Base-by-base conservation (phyloP, 371 early-diverging fungal genomes). In the Lichtheimia ornata region DNA sequence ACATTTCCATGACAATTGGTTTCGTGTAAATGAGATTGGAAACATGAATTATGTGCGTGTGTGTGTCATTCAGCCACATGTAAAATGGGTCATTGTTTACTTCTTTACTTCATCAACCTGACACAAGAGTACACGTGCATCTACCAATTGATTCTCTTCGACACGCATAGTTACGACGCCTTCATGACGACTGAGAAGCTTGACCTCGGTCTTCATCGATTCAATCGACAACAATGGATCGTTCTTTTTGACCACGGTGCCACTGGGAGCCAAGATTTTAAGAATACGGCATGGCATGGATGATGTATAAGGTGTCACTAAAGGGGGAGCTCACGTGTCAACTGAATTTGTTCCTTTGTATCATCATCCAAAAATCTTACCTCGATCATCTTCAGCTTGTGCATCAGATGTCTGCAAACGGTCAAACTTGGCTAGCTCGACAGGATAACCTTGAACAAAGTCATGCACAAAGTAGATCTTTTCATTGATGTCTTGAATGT, bases 131-230 rank as follows among this genome's bases (percentile, higher is more conserved):
- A 81, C 79, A 51, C 88, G 86, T 20, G 91, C 89, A 66, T 88
- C 85, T 14, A 89, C 82, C 64, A 89, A 63, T 35, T 87, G 84
- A 15, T 86, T 84, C 52, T 87, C 89, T 30, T 83, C 77, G 13
- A 89, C 89, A 20, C 74, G 77, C 66, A 91, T 67, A 5, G 67
- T 83, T 30, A 88, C 80, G 5, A 79, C 63, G 41, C 91, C 89
- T 15, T 83, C 86, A 52, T 85, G 84, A 41, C 84, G 83, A 44
- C 85, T 76, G 49, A 84, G 81, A 22, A 89, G 64, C 56, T 84
- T 85, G 40, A 87, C 81, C 66, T 91, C 90, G 25, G 88, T 91
- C 69, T 91, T 91, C 90, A 91, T 91, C 25, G 85, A 83, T 66
- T 91, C 91, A 59, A 91, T 84, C 0, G 88, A 87, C 59, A 91